These are phyloP conservation scores for Hordeum marinum DNA, from an alignment of 176 grass and related monocot genomes.

Conservation along the genomic window DNA sequence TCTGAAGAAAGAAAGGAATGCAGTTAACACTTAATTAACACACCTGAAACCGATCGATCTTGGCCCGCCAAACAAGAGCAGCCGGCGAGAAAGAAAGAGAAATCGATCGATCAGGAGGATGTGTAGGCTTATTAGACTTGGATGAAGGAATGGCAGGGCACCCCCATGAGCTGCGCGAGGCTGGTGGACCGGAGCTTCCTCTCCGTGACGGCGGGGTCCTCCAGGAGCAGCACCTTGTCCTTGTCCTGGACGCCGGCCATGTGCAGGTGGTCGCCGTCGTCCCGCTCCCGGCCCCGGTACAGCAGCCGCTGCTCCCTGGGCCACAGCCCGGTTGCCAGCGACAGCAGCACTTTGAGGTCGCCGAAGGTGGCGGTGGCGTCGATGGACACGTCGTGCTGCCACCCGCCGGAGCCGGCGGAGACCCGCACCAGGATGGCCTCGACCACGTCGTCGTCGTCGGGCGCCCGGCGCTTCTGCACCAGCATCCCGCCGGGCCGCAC, in stretches of 20 bases:
- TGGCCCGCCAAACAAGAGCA: not conserved
- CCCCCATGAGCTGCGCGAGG: slow-evolving; percentile 68
- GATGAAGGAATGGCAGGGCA: slow-evolving; percentile 61
- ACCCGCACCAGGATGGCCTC: not conserved
- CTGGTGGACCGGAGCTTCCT: slow-evolving; percentile 72
- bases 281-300: slow-evolving; percentile 74
- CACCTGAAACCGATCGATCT: not conserved
- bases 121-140: slow-evolving; percentile 21
- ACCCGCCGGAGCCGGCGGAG: slow-evolving; percentile 45
- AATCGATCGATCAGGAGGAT: not conserved
- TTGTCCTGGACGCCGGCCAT: slow-evolving; percentile 77
- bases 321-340: slow-evolving; percentile 58
- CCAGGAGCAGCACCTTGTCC: slow-evolving; percentile 85
- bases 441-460: not conserved
- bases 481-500: slow-evolving; percentile 75
- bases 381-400: slow-evolving; percentile 69
- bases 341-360: slow-evolving; percentile 70
- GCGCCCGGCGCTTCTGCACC: slow-evolving; percentile 58
- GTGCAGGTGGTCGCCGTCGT: slow-evolving; percentile 80
- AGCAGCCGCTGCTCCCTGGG: slow-evolving; percentile 80
- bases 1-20: slow-evolving; percentile 15
- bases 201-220: slow-evolving; percentile 87
- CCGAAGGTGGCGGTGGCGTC: slow-evolving; percentile 70
- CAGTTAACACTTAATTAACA: not conserved
- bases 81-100: not conserved